Evolutionary conservation across 202 grass and related monocot genomes (phyloP), one percentile per base, ranked within the genome.

Genomic region (Schoenoplectus tabernaemontani): DNA sequence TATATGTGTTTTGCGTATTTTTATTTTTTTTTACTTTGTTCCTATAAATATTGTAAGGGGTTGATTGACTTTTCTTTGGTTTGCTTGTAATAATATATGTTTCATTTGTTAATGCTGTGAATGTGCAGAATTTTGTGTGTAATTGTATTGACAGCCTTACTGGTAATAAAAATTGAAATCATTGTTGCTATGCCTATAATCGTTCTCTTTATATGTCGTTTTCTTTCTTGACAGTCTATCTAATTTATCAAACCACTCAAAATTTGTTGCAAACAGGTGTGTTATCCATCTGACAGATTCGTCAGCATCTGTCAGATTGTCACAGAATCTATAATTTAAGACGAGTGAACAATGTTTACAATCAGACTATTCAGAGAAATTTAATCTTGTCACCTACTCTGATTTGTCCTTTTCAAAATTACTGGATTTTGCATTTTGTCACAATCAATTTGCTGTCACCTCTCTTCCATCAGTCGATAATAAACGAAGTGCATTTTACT

Each of bases 1-100:
- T 62, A 80, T n/a, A n/a, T n/a, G n/a, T 80, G 59, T 80, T 65
- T 80, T 79, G 76, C 47, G 54, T 78, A 59, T 3, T 60, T 79
- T 39, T 37, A 9, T 60, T 63, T 50, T 65, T 46, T 63, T 24
- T 80, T 78, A 59, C 56, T 23, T 80, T 80, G 12, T 48, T 80
- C 36, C 11, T 80, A 46, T 48, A 62, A 61, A 80, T 61, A 79
- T 63, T 79, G n/a, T 62, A 44, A 79, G 20, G 38, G 24, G 42
- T 80, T 80, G 78, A 66, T 80, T 80, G 59, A 66, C 57, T 53
- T 80, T 80, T 41, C 43, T 80, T 65, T 41, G 59, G 4, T 66
- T 65, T 80, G 78, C 4, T 62, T 80, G 59, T 53, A 80, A 66
- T 80, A 80, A 75, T 64, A 65, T 48, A 64, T 80, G 42, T 66